Conservation (phyloP, 148 eudicot genomes). For the Simmondsia chinensis region DNA sequence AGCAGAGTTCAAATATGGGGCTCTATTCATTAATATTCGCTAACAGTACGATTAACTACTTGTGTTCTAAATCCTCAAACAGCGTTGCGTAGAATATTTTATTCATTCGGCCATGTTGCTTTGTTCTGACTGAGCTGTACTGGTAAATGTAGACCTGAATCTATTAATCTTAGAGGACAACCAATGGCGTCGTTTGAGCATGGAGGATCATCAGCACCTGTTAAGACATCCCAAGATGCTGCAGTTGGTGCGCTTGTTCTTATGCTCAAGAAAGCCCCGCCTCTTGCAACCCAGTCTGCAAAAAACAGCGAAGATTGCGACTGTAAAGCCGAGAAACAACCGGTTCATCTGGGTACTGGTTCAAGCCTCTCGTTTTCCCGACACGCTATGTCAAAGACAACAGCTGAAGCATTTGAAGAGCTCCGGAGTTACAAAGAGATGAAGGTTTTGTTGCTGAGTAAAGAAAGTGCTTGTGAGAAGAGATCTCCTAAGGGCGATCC, state of each 20-base stretch:
- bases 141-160: constrained; percentile 44
- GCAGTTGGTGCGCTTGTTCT: constrained; percentile 44
- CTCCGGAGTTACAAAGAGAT: constrained; percentile 36
- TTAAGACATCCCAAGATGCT: constrained; percentile 38
- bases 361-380: constrained; percentile 27
- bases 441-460: constrained; percentile 44
- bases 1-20: no score
- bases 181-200: constrained; percentile 16
- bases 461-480: no score
- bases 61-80: no score
- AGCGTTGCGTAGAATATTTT: no score
- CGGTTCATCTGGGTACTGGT: constrained; percentile 8
- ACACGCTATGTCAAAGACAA: constrained; percentile 29
- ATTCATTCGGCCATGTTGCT: no score
- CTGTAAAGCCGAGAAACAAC: constrained; percentile 9
- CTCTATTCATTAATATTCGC: no score
- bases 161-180: constrained; percentile 38
- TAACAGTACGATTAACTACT: no score
- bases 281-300: constrained; percentile 29
- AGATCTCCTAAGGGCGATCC: no score
- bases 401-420: constrained; percentile 68
- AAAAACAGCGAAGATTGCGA: constrained; percentile 9
- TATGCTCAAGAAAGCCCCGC: constrained; percentile 54
- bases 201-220: constrained; percentile 21
- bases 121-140: no score